phyloP scores from a whole-genome alignment of 192 early-diverging fungal genomes.

The Dimargaris verticillata region DNA sequence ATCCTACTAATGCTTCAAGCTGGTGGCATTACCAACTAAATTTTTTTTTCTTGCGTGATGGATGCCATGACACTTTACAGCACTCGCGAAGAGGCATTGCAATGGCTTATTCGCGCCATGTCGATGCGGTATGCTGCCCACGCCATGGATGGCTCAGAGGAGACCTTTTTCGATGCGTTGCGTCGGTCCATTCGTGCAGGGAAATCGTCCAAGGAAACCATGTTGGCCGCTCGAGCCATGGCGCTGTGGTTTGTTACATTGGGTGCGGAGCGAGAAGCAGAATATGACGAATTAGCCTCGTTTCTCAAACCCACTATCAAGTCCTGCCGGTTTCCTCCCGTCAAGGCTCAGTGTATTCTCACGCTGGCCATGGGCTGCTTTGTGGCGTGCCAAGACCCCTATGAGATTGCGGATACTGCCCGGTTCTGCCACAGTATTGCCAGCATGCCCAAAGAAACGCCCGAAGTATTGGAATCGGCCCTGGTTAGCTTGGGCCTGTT shows the following conservation, averaged over 20 bases:
- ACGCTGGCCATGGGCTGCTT: conserved; percentile 9
- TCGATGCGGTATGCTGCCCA: conserved; percentile 26
- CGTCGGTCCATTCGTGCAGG: conserved; percentile 19
- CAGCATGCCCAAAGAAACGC: background rate
- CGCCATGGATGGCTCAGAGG: conserved; percentile 21
- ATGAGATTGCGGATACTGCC: background rate
- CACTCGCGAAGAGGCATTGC: conserved; percentile 30
- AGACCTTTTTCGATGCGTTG: conserved; percentile 29
- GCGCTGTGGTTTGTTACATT: conserved; percentile 9
- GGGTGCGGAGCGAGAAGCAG: background rate
- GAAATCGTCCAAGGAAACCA: background rate
- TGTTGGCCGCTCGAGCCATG: conserved; percentile 6
- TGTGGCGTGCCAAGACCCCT: background rate
- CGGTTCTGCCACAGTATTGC: background rate
- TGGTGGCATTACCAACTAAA: background rate
- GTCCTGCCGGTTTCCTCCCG: background rate
- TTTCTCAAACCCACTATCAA: conserved; percentile 5
- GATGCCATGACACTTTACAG: conserved; percentile 10
- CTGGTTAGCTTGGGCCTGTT: conserved; percentile 9
- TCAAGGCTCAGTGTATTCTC: conserved; percentile 10
- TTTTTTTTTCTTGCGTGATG: background rate
- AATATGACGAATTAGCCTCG: background rate
- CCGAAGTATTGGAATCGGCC: conserved; percentile 2
- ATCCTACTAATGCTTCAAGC: background rate
- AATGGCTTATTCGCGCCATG: conserved; percentile 22